A percentile compares a stretch with the other conserved stretches of the same genome.
These are phyloP conservation scores for Botrytis pseudocinerea DNA, from an alignment of 2,329 filamentous ascomycete genomes.

Conservation along the genomic window DNA sequence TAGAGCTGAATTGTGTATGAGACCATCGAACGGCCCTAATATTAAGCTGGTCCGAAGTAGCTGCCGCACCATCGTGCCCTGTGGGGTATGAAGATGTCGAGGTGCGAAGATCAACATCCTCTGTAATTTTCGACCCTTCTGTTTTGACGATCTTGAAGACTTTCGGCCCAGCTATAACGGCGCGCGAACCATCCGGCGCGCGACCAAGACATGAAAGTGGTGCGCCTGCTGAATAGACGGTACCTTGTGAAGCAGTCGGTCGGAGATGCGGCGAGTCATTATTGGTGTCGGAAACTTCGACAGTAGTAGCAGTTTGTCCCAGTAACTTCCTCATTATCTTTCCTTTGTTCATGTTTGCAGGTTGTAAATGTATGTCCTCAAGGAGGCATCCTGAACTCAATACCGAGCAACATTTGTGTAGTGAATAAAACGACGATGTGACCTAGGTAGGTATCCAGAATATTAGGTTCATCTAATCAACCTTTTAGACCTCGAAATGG, in stretches of 20 bases:
- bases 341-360: constrained; percentile 38
- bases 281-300: constrained; percentile 32
- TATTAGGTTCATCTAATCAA: not conserved
- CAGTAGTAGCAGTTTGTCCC: constrained; percentile 32
- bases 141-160: constrained; percentile 58
- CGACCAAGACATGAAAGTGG: constrained; percentile 60
- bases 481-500: not conserved
- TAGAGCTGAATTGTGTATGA: constrained; percentile 48
- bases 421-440: not conserved
- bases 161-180: constrained; percentile 59
- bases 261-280: constrained; percentile 36
- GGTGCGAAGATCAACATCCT: constrained; percentile 59
- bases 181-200: constrained; percentile 56
- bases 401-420: constrained; percentile 1
- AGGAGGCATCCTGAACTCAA: constrained; percentile 32
- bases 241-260: constrained; percentile 53
- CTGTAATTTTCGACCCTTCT: constrained; percentile 53
- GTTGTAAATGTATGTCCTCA: constrained; percentile 25
- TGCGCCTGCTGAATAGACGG: constrained; percentile 51
- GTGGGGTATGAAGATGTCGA: constrained; percentile 53
- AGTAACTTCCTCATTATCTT: constrained; percentile 41
- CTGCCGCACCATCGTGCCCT: constrained; percentile 44
- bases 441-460: not conserved
- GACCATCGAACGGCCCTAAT: constrained; percentile 64
- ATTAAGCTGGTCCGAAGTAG: constrained; percentile 58